Base-by-base conservation (phyloP, 179 eudicot genomes). In the Silene noctiflora region DNA sequence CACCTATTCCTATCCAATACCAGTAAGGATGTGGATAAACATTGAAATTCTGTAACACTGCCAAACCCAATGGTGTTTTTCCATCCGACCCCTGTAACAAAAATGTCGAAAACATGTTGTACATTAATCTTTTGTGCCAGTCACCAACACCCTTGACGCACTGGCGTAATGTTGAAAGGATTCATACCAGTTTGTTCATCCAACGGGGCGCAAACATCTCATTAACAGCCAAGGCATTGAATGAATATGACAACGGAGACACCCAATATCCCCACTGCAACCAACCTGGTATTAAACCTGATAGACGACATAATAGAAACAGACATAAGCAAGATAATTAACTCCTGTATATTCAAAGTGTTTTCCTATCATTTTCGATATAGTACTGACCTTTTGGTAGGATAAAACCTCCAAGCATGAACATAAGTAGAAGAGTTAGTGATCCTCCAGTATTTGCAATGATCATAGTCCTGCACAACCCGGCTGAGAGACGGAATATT, bases 1-100 rank as follows among this genome's bases (percentile, higher is more conserved):
- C 91, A 66, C 83, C 97, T 5, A 87, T 86, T n/a, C 98, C 99
- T 73, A 96, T 96, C 99, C 99, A 96, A 80, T 84, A 87, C 98
- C 97, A 93, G 51, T 85, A 81, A 21, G 29, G 67, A 0, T 91
- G 76, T 7, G 88, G 79, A 68, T 75, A 88, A 20, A 93, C 88
- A 71, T 79, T 76, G 25, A 92, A 91, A 79, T 86, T 87, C 55
- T 81, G 77, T 78, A 92, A 73, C 19, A 94, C 85, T 77, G 82
- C 77, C 16, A 87, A n/a, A 8, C 96, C 99, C 72, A 95, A 77
- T 13, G 80, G 82, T 39, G 91, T 91, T 3, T 11, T 27, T 11
- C 83, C 81, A 73, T 95, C 97, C 6, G 96, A 82, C 22, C 86
- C 97, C 99, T 95, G 86, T 51, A 44, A 33, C n/a, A n/a, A 66